These are phyloP conservation scores for Plicaturopsis crispa DNA, from an alignment of 768 basidiomycete species.

Conservation along the genomic window DNA sequence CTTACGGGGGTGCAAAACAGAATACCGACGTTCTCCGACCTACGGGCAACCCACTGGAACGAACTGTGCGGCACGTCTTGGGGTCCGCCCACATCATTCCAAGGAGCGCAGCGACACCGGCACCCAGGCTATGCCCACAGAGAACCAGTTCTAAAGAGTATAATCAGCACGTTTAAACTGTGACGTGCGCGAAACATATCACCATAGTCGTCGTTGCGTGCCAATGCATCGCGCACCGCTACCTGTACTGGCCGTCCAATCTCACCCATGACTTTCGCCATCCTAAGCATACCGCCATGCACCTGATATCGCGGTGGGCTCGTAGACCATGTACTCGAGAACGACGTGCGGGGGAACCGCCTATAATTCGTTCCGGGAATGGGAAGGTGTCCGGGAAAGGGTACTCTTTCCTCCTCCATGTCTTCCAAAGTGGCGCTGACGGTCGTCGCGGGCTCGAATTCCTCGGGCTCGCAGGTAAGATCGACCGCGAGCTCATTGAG, in stretches of 20 bases:
- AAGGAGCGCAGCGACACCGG: conserved; percentile 70
- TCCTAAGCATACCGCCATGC: conserved; percentile 74
- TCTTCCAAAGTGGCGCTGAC: conserved; percentile 11
- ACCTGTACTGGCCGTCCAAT: conserved; percentile 70
- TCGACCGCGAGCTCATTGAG: conserved; percentile 84
- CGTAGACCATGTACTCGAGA: conserved; percentile 5
- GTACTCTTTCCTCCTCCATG: conserved; percentile 20
- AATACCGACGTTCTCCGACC: conserved; percentile 65
- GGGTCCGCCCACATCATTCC: conserved; percentile 89
- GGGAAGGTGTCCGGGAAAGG: conserved; percentile 27
- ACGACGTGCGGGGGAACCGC: conserved; percentile 14
- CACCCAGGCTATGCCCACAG: conserved; percentile 80
- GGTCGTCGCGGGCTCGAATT: conserved; percentile 49
- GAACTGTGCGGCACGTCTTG: conserved; percentile 59
- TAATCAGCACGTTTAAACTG: not conserved
- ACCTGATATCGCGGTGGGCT: conserved; percentile 45
- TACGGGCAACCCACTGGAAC: conserved; percentile 62
- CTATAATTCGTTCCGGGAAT: conserved; percentile 25
- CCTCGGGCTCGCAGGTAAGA: conserved; percentile 70
- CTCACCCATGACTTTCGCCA: conserved; percentile 75
- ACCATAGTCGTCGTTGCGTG: conserved; percentile 69
- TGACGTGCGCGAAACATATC: conserved; percentile 16
- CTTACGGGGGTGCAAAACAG: conserved; percentile 76
- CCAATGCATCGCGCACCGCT: conserved; percentile 64
- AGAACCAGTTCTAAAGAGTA: conserved; percentile 51